Evolutionary conservation across 78 protist species (phyloP).

Genomic region (Polysphondylium violaceum): DNA sequence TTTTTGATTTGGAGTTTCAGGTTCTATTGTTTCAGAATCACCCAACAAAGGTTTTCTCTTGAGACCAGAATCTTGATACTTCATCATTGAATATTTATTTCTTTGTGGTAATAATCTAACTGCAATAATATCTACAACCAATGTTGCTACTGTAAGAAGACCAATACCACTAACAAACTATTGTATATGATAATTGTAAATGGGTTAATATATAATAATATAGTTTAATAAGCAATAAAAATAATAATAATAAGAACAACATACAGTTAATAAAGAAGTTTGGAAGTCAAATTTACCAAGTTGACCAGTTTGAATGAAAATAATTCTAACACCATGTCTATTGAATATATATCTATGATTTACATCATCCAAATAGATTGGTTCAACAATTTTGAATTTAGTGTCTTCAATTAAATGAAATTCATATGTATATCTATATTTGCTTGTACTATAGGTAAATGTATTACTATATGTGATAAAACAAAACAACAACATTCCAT

Average conservation of each 20-base stretch:
- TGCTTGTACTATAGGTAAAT: conserved; percentile 45
- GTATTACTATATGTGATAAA: conserved; percentile 60
- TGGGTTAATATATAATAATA: too few relatives aligned
- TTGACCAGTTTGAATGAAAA: conserved; percentile 79
- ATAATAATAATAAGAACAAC: too few relatives aligned
- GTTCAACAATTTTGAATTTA: conserved; percentile 54
- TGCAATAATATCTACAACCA: conserved; percentile 65
- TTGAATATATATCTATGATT: conserved; percentile 28
- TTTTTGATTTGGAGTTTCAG: too few relatives aligned
- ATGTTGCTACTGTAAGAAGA: conserved; percentile 49
- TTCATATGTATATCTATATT: conserved; percentile 51
- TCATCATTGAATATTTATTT: conserved; percentile 11
- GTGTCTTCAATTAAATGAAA: conserved; percentile 41
- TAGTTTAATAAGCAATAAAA: too few relatives aligned
- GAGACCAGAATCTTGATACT: conserved; percentile 51
- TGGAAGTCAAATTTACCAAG: conserved; percentile 80
- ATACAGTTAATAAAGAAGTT: conserved; percentile 34
- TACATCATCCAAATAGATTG: conserved; percentile 29
- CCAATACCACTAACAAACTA: conserved; percentile 78
- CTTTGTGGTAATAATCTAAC: conserved; percentile 42
- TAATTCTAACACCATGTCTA: conserved; percentile 75
- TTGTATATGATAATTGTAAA: too few relatives aligned
- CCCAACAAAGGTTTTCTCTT: neutral
- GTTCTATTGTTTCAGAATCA: too few relatives aligned
- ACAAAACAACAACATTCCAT: conserved; percentile 42